phyloP scores from a whole-genome alignment of 805 yeast genomes.

The Scheffersomyces stipitis region DNA sequence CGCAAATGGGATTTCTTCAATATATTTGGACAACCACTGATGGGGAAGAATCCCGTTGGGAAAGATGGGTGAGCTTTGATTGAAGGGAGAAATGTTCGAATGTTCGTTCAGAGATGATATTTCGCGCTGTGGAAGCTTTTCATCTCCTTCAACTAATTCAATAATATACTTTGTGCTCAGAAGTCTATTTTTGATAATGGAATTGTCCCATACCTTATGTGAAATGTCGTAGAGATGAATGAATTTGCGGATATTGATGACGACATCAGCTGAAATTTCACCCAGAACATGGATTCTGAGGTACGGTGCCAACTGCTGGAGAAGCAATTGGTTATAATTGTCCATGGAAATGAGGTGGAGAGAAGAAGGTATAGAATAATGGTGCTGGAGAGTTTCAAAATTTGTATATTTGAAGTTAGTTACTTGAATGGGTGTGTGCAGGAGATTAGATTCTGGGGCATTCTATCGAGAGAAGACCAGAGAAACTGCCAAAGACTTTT shows the following conservation, averaged over 20 bases:
- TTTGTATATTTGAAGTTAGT: no score
- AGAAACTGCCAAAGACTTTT: no score
- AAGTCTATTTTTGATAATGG: slow-evolving; percentile 34
- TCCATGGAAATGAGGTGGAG: slow-evolving; percentile 25
- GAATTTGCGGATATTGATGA: slow-evolving; percentile 5
- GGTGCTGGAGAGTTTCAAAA: no score
- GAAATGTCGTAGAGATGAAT: slow-evolving; percentile 18
- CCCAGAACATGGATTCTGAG: slow-evolving; percentile 13
- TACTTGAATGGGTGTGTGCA: no score
- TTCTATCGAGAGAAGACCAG: no score
- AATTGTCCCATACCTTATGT: slow-evolving; percentile 36
- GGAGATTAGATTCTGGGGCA: no score
- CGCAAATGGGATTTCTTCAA: slow-evolving; percentile 31
- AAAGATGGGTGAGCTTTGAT: slow-evolving; percentile 26
- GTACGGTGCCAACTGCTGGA: slow-evolving; percentile 39
- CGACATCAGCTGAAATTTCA: slow-evolving; percentile 11
- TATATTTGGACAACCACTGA: slow-evolving; percentile 38
- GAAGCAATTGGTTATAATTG: slow-evolving; percentile 22
- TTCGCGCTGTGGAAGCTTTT: not conserved
- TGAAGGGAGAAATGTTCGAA: slow-evolving; percentile 38
- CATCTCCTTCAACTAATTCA: slow-evolving; percentile 8
- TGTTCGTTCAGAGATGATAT: slow-evolving; percentile 14
- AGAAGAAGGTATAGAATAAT: not conserved
- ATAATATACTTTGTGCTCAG: slow-evolving; percentile 34
- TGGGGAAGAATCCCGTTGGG: slow-evolving; percentile 29